Evolutionary conservation across 1,139 yeast genomes (phyloP), one percentile per base, ranked within the genome.

Genomic region (Debaryomyces fabryi): DNA sequence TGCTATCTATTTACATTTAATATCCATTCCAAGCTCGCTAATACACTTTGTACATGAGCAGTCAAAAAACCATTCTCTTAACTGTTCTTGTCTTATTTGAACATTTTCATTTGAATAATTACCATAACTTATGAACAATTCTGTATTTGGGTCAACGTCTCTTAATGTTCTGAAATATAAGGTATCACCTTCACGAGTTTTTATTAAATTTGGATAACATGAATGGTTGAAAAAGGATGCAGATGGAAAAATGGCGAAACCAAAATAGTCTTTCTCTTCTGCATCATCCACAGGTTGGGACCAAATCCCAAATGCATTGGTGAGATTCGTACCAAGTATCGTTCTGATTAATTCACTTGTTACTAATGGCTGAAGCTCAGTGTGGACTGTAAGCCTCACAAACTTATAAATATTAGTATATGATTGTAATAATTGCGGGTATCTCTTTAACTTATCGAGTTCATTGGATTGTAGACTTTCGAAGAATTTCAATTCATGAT

Each of bases 241-340:
- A 16, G 79, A 75, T 0, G 91, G 88, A 51, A 75, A 83, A 1
- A 86, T 74, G n/a, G 82, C 78, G 55, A 82, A 83, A 0, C 92
- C 92, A 45, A 84, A 72, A 56, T 81, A 84, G 58, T 86, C 92
- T 49, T 79, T 75, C 41, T 81, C 83, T 43, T 71, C 79, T 12
- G 67, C 55, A 53, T 71, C 60, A 42, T 60, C 57, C 0, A 64
- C 58, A 3, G 65, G 56, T 3, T 63, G 58, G 40, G 86, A 83
- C 89, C 92, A 85, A 16, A 85, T 82, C 0, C 91, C 91, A 65
- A 86, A 86, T 0, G 91, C 86, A 59, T 86, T 86, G n/a, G 88
- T 86, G 33, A 85, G 77, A 52, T 84, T 87, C 35, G 78, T 70
- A 1, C 91, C 91, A 42, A 83, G 69, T 4, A 82, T 74, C 7